Evolutionary conservation across 2,329 filamentous ascomycete genomes (phyloP).

Genomic region (Colletotrichum simmondsii): DNA sequence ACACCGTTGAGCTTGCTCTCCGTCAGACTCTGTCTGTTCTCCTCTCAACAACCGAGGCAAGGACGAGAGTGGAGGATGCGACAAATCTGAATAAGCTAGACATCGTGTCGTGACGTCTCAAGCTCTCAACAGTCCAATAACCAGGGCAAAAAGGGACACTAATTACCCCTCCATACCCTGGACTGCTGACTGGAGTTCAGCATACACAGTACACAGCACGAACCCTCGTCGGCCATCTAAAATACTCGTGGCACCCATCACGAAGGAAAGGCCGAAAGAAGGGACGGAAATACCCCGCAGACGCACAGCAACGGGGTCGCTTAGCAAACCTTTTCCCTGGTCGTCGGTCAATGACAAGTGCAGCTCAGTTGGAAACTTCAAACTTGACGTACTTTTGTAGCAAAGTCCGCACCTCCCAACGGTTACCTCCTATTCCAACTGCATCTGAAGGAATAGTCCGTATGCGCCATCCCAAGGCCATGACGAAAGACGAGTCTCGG

Average conservation of each 20-base stretch:
- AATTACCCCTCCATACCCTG: background rate
- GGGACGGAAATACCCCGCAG: slow-evolving; percentile 29
- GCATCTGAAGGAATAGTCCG: background rate
- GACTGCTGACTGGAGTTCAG: background rate
- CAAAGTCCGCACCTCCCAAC: background rate
- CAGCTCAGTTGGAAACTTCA: slow-evolving; percentile 7
- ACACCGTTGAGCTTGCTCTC: background rate
- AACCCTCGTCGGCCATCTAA: too few relatives aligned
- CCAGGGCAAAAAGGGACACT: background rate
- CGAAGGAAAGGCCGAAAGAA: slow-evolving; percentile 22
- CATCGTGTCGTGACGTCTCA: background rate
- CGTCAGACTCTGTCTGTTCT: background rate
- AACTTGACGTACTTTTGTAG: background rate
- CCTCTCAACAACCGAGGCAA: background rate
- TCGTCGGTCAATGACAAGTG: slow-evolving; percentile 11
- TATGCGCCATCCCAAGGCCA: background rate
- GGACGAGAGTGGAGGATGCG: background rate
- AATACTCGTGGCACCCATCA: slow-evolving; percentile 16
- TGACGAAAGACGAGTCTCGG: background rate
- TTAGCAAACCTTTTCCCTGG: slow-evolving; percentile 21
- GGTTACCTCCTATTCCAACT: background rate
- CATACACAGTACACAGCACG: too few relatives aligned
- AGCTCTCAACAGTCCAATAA: background rate
- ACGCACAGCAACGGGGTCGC: slow-evolving; percentile 18
- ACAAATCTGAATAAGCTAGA: background rate